Conservation (phyloP, 352 stramenopile genomes). For the Globisporangium barbulae region DNA sequence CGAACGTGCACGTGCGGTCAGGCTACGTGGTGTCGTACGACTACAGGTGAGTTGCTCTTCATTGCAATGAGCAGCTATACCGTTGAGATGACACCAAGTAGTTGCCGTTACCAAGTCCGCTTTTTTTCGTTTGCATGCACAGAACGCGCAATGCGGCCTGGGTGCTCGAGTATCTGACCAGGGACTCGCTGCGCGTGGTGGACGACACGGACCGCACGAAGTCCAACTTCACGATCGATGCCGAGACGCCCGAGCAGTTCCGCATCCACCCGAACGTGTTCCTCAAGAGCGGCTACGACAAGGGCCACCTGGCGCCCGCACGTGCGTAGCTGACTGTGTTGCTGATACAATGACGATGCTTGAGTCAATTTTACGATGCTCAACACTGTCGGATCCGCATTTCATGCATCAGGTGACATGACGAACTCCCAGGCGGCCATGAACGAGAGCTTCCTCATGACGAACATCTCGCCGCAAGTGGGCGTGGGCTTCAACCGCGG, state of each 20-base stretch:
- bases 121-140: neutral
- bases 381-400: neutral
- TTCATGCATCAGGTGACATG: conserved; percentile 75
- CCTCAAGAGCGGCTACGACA: conserved; percentile 91
- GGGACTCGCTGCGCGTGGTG: conserved; percentile 53
- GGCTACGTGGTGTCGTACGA: conserved; percentile 87
- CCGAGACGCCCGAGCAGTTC: conserved; percentile 64
- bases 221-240: conserved; percentile 87
- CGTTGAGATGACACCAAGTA: neutral
- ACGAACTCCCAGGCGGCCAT: conserved; percentile 70
- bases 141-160: conserved; percentile 84
- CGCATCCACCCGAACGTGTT: conserved; percentile 88
- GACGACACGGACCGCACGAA: conserved; percentile 80
- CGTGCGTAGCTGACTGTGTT: conserved; percentile 26
- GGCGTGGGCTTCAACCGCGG: conserved; percentile 85
- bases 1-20: conserved; percentile 67
- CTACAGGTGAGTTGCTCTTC: conserved; percentile 41
- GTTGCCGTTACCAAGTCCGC: neutral
- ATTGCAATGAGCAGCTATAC: neutral
- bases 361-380: neutral
- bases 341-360: too few species aligned
- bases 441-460: conserved; percentile 95
- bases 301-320: conserved; percentile 92
- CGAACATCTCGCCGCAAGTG: conserved; percentile 93
- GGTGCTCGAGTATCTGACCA: conserved; percentile 84